phyloP scores from a whole-genome alignment of 129 eudicot genomes.

The Pulicaria dysenterica region DNA sequence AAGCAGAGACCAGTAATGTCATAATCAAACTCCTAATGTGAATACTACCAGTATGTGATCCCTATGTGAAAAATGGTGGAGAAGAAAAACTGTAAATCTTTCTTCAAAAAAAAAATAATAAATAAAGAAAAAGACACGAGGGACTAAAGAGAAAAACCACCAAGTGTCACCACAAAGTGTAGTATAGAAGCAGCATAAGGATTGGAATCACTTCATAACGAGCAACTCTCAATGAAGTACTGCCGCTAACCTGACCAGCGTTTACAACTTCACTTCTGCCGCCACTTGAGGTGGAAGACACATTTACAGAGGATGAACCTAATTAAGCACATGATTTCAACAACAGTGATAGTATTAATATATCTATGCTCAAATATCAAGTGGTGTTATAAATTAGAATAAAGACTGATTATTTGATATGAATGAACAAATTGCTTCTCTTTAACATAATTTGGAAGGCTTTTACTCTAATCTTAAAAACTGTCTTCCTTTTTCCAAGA shows the following conservation, averaged over 20 bases:
- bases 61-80: neutral
- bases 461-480: neutral
- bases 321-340: constrained; percentile 21
- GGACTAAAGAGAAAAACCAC: constrained; percentile 24
- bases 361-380: neutral
- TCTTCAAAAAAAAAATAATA: neutral
- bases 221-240: constrained; percentile 35
- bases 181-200: constrained; percentile 38
- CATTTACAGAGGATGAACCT: constrained; percentile 82
- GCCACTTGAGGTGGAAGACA: constrained; percentile 56
- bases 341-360: neutral
- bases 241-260: constrained; percentile 66
- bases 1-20: neutral
- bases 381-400: neutral
- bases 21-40: neutral
- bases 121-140: neutral
- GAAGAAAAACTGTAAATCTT: constrained; percentile 10
- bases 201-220: constrained; percentile 32
- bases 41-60: constrained; percentile 5
- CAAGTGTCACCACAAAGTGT: constrained; percentile 22
- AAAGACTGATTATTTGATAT: too few relatives aligned
- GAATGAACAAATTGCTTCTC: too few relatives aligned
- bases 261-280: constrained; percentile 68
- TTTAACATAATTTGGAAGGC: neutral
- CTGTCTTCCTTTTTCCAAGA: neutral